Evolutionary conservation across 345 rosid species (phyloP), one percentile per base, ranked within the genome.

Genomic region (Atalantia buxifolia): DNA sequence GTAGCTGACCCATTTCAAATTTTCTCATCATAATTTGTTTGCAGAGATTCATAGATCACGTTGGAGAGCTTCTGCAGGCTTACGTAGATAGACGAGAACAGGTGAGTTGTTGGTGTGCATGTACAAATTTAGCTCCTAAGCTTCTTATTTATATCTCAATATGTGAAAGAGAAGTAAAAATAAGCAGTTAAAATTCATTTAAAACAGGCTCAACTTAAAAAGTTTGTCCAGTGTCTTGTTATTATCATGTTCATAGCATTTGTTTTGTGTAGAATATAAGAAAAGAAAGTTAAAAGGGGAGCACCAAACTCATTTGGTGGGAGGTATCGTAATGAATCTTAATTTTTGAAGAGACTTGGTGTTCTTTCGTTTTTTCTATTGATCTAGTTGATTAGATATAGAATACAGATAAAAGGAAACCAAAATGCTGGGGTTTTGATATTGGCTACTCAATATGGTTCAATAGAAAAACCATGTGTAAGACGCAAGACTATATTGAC

Each of bases 71-170:
- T 77, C 81, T 96, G 85, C 98, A 95, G 83, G 93, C 98, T 63
- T 93, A 90, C 75, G 97, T 95, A 82, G 98, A 95, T 69, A 88
- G 98, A 84, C 85, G 94, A 67, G 99, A 92, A 76, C 99, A 96
- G 97, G 99, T 96, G 76, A 74, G 82, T 14, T 79, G 61, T 74
- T 79, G 53, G 22, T 75, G 13, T 80, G 69, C 73, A 61, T 55
- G 22, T 48, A 66, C 64, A 12, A 45, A 13, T 45, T 45, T 13
- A 45, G 5, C 50, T 12, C 50, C 50, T 14, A 45, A 12, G 50
- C 18, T 3, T 45, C 50, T 45, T 45, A 1, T 45, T 45, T 13
- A 13, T 45, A 45, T 45, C 18, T 45, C 50, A 45, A 27, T 9
- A 18, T 40, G 13, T 62, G 38, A 14, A 13, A 45, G 67, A 53